These are phyloP conservation scores for Tritrichomonas musculus DNA, from an alignment of 208 protist genomes.

Conservation along the genomic window DNA sequence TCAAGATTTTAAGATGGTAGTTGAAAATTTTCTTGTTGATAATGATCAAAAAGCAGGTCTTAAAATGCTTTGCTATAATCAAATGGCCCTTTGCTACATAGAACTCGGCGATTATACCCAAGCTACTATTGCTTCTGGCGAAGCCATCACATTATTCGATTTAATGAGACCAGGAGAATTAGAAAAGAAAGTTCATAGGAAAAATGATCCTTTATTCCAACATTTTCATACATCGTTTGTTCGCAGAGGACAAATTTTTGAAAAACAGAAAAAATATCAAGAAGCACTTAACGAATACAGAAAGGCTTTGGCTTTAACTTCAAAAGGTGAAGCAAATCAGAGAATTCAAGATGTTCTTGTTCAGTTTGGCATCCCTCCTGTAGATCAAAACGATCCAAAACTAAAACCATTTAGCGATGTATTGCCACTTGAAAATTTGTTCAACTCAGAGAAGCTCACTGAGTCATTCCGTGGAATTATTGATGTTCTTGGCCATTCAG, in stretches of 20 bases:
- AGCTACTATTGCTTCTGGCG: not conserved
- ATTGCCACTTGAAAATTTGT: not conserved
- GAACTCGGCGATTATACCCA: not conserved
- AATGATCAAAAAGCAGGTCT: not conserved
- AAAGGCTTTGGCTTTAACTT: not conserved
- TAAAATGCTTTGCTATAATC: not conserved
- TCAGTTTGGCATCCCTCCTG: not conserved
- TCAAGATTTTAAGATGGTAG: not conserved
- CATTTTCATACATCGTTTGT: not conserved
- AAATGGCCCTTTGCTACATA: not conserved
- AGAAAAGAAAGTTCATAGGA: not conserved
- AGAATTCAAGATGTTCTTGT: not conserved
- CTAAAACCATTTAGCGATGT: not conserved
- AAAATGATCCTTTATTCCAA: not conserved
- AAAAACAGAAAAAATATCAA: not conserved
- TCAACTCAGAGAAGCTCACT: not conserved
- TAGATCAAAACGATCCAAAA: not conserved
- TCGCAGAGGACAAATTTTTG: not conserved
- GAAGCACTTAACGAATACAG: not conserved
- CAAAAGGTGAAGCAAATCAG: not conserved
- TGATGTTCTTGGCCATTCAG: not conserved
- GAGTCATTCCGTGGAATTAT: not conserved
- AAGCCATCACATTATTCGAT: not conserved
- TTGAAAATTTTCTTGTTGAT: not conserved
- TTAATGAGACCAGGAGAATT: not conserved